Conservation (phyloP, 192 early-diverging fungal species). For the Linnemannia exigua region DNA sequence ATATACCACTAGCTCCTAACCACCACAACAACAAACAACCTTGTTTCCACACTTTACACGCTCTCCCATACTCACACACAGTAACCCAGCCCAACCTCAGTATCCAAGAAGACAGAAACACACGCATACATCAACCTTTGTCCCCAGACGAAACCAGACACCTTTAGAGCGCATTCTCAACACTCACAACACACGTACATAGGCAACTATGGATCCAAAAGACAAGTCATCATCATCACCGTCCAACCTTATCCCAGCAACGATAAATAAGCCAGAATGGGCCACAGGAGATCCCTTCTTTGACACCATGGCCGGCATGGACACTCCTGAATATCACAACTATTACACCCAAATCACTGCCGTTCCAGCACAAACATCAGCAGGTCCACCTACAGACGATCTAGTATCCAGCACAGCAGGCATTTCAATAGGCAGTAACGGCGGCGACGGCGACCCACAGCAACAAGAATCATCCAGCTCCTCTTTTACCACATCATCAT, state of each 20-base stretch:
- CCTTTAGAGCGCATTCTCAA: neutral
- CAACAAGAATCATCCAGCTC: neutral
- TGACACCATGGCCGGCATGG: constrained; percentile 57
- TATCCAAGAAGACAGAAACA: too few relatives aligned
- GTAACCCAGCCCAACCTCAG: too few relatives aligned
- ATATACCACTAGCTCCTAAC: too few relatives aligned
- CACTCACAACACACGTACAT: neutral
- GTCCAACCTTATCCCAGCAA: neutral
- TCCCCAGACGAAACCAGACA: too few relatives aligned
- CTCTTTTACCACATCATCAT: neutral
- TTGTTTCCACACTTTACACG: too few relatives aligned
- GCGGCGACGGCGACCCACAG: neutral
- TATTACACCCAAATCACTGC: constrained; percentile 4
- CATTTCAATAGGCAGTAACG: neutral
- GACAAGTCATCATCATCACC: neutral
- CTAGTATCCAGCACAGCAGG: neutral
- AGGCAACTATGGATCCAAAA: neutral
- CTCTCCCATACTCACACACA: too few relatives aligned
- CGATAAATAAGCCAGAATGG: constrained; percentile 28
- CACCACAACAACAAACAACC: too few relatives aligned
- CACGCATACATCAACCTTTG: too few relatives aligned
- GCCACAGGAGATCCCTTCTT: constrained; percentile 55
- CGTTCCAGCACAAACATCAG: too few relatives aligned
- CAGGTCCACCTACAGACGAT: neutral
- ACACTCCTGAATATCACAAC: constrained; percentile 27